These are phyloP conservation scores for Capsella rubella DNA, from an alignment of 441 rosid species.

Conservation along the genomic window DNA sequence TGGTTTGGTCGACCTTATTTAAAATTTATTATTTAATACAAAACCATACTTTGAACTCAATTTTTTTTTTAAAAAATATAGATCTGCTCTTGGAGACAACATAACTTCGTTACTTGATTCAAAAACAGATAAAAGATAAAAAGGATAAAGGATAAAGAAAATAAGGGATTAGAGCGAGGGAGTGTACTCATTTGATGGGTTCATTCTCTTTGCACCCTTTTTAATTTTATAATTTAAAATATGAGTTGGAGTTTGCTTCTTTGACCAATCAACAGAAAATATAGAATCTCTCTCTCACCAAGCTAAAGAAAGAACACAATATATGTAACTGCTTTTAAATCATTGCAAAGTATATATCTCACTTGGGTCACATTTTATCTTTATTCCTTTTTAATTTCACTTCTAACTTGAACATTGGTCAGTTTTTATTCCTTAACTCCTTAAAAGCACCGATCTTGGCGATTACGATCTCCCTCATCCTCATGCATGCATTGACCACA, in stretches of 20 bases:
- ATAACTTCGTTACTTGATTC: slow-evolving; percentile 28
- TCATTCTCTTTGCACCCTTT: slow-evolving; percentile 40
- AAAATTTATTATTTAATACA: neutral
- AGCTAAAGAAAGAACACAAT: slow-evolving; percentile 43
- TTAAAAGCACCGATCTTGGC: slow-evolving; percentile 31
- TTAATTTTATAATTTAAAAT: slow-evolving; percentile 25
- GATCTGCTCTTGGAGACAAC: slow-evolving; percentile 27
- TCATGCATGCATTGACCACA: slow-evolving; percentile 24
- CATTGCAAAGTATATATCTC: slow-evolving; percentile 44
- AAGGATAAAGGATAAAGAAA: slow-evolving; percentile 17
- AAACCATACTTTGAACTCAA: neutral
- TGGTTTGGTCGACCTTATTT: no score
- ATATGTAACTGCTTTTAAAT: slow-evolving; percentile 38
- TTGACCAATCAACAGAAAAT: slow-evolving; percentile 37
- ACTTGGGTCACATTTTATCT: slow-evolving; percentile 37
- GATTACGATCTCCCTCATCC: slow-evolving; percentile 24
- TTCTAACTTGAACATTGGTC: slow-evolving; percentile 26
- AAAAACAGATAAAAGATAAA: slow-evolving; percentile 16
- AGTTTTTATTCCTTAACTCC: slow-evolving; percentile 18
- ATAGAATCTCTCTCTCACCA: slow-evolving; percentile 30
- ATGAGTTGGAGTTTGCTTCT: slow-evolving; percentile 43
- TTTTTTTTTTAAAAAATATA: neutral
- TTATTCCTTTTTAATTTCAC: slow-evolving; percentile 24
- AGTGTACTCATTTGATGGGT: slow-evolving; percentile 40
- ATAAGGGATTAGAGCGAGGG: neutral